Conservation (phyloP, 2,329 filamentous ascomycete genomes). For the Aspergillus glaucus region DNA sequence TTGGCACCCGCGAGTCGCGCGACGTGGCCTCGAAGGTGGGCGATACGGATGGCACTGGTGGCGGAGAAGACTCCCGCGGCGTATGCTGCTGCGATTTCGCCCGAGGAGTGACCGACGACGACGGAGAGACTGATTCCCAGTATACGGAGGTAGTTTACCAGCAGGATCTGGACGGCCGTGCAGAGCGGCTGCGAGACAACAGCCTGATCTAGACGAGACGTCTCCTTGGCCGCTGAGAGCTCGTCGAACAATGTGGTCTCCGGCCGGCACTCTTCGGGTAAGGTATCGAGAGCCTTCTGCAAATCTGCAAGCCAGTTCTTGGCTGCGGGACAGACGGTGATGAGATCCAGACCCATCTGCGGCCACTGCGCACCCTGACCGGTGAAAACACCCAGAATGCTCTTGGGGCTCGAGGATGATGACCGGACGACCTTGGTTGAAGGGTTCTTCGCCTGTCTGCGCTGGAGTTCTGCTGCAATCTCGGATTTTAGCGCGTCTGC, state of each 20-base stretch:
- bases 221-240: background rate
- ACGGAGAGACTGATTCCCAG: conserved; percentile 6
- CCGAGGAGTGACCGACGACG: conserved; percentile 18
- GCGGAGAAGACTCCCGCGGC: conserved; percentile 6
- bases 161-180: conserved; percentile 18
- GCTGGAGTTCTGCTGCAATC: background rate
- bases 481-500: background rate
- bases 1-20: background rate
- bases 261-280: background rate
- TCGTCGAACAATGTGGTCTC: background rate
- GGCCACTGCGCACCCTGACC: conserved; percentile 21
- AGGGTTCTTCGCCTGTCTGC: no score
- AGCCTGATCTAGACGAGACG: conserved; percentile 8
- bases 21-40: background rate
- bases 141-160: conserved; percentile 13
- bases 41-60: background rate
- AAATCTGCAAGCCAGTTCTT: background rate
- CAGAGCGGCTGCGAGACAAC: conserved; percentile 16
- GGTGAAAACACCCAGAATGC: conserved; percentile 18
- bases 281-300: background rate
- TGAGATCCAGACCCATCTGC: conserved; percentile 8
- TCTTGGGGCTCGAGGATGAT: background rate
- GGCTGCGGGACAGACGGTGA: background rate
- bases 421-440: background rate
- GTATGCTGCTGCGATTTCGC: conserved; percentile 23